A percentile compares a stretch with the other conserved stretches of the same genome.
phyloP scores from a whole-genome alignment of 2,329 filamentous ascomycete species.

The Claviceps pusilla region DNA sequence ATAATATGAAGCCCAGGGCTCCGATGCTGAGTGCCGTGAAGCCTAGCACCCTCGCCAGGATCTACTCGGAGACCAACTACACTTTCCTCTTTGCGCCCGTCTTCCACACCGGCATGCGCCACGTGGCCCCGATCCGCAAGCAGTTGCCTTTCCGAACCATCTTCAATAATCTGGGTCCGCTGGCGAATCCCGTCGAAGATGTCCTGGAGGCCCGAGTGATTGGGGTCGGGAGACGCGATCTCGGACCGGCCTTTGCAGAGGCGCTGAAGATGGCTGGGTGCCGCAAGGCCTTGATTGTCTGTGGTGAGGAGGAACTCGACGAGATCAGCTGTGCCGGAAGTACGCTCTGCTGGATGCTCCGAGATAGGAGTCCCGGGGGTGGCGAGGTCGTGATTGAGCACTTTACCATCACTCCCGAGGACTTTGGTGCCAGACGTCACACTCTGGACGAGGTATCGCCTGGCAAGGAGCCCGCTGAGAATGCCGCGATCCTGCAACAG shows the following conservation, averaged over 20 bases:
- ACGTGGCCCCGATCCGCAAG: slow-evolving; percentile 71
- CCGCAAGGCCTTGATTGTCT: slow-evolving; percentile 77
- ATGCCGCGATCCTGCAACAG: slow-evolving; percentile 66
- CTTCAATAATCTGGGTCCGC: slow-evolving; percentile 88
- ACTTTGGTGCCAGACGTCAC: slow-evolving; percentile 71
- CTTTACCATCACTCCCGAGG: slow-evolving; percentile 65
- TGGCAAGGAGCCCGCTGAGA: slow-evolving; percentile 73
- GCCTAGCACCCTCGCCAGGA: slow-evolving; percentile 51
- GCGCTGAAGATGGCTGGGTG: slow-evolving; percentile 63
- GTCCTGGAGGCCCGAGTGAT: slow-evolving; percentile 77
- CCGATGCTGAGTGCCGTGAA: slow-evolving; percentile 63
- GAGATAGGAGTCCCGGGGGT: slow-evolving; percentile 27
- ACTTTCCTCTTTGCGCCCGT: slow-evolving; percentile 90
- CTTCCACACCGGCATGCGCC: slow-evolving; percentile 89
- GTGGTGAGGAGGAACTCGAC: slow-evolving; percentile 86
- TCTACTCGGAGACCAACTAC: slow-evolving; percentile 77
- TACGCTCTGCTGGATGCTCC: slow-evolving; percentile 78
- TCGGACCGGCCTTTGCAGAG: slow-evolving; percentile 80
- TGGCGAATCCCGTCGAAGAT: slow-evolving; percentile 80
- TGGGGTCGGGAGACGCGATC: slow-evolving; percentile 76
- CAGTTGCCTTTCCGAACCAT: slow-evolving; percentile 90
- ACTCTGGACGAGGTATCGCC: slow-evolving; percentile 64
- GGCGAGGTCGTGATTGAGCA: slow-evolving; percentile 46
- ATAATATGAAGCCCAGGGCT: slow-evolving; percentile 53
- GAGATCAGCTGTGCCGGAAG: slow-evolving; percentile 84